These are phyloP conservation scores for Aspergillus tamarii DNA, from an alignment of 2,329 filamentous ascomycete species.

Conservation along the genomic window DNA sequence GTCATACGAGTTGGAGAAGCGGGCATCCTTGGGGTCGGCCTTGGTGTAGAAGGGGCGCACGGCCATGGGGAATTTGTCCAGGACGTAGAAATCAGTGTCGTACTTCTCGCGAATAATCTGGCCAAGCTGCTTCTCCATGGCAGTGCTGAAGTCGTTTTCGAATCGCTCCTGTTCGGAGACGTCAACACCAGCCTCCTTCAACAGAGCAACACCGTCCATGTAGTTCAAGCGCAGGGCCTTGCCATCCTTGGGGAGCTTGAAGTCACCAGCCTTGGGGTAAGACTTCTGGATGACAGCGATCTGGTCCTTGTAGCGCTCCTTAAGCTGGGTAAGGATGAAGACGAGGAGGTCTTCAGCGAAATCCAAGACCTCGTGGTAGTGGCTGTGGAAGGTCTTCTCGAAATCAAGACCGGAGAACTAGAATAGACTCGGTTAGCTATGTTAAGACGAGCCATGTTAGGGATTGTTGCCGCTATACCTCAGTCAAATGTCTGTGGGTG, in stretches of 20 bases:
- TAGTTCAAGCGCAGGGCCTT: constrained; percentile 54
- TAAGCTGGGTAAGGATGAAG: constrained; percentile 52
- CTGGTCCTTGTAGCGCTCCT: constrained; percentile 48
- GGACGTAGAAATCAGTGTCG: constrained; percentile 92
- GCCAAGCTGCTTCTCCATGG: constrained; percentile 71
- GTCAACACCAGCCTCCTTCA: constrained; percentile 55
- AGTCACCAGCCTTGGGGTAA: constrained; percentile 55
- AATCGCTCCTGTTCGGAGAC: constrained; percentile 53
- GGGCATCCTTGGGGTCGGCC: constrained; percentile 68
- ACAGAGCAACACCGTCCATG: constrained; percentile 51
- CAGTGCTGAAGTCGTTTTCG: constrained; percentile 51
- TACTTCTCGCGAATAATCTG: constrained; percentile 84
- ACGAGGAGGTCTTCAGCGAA: constrained; percentile 55
- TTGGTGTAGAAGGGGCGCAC: constrained; percentile 93
- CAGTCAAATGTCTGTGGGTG: constrained; percentile 67
- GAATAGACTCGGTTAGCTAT: constrained; percentile 21
- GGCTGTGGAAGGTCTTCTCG: constrained; percentile 53
- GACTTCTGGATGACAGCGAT: constrained; percentile 52
- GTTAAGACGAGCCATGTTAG: background rate
- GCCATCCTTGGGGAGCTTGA: constrained; percentile 53
- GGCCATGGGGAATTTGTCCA: constrained; percentile 92
- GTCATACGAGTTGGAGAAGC: constrained; percentile 70
- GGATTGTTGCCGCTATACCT: constrained; percentile 43
- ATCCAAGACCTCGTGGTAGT: constrained; percentile 56
- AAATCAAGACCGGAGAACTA: constrained; percentile 57